A percentile compares a stretch with the other conserved stretches of the same genome.
phyloP scores from a whole-genome alignment of 345 rosid species.

The Gossypium mustelinum region DNA sequence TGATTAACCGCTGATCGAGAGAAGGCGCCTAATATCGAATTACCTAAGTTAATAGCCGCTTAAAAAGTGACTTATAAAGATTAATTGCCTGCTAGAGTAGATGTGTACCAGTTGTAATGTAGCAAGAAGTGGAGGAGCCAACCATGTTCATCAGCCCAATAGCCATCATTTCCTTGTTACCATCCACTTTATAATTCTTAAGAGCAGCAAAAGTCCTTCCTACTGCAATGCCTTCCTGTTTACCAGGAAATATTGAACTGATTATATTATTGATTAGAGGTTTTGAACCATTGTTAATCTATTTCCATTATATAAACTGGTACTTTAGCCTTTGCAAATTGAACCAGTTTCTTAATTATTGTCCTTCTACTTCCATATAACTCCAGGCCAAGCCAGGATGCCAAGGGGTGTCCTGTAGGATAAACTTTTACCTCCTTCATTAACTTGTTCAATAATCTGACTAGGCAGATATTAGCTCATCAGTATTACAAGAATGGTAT shows the following conservation, averaged over 20 bases:
- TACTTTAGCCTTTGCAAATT: neutral
- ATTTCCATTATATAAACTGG: neutral
- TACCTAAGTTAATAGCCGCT: neutral
- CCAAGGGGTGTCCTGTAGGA: neutral
- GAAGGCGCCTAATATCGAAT: conserved; percentile 59
- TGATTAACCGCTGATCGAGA: conserved; percentile 93
- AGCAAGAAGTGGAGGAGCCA: conserved; percentile 94
- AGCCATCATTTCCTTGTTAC: conserved; percentile 99
- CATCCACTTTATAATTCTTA: conserved; percentile 84
- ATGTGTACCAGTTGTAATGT: conserved; percentile 63
- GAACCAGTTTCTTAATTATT: neutral
- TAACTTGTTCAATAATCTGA: neutral
- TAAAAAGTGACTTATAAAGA: neutral
- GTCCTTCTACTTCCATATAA: no score
- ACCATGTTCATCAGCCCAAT: conserved; percentile 90
- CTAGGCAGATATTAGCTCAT: conserved; percentile 2
- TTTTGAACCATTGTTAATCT: neutral
- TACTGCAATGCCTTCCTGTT: conserved; percentile 97
- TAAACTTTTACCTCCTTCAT: no score
- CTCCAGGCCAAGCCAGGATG: neutral
- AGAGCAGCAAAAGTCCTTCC: conserved; percentile 95
- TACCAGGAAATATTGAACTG: neutral
- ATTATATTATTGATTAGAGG: neutral
- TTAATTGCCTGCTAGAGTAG: neutral
- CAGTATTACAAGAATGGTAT: neutral